Base-by-base conservation (phyloP, 495 filamentous ascomycete genomes). In the Tetracladium marchalianum region DNA sequence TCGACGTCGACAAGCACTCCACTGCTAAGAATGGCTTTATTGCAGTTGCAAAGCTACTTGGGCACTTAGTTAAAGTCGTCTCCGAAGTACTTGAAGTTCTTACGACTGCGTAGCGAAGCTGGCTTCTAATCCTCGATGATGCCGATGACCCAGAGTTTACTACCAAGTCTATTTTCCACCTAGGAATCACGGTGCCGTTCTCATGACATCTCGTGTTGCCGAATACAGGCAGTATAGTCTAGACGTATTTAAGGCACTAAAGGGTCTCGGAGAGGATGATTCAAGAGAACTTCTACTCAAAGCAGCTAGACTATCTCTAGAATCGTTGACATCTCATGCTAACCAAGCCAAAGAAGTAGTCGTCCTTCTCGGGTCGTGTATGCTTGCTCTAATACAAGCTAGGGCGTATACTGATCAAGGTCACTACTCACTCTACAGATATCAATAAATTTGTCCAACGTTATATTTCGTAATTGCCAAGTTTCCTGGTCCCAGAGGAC, bases 371-470 rank as follows among this genome's bases (percentile, higher is more conserved):
- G 62, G 60, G 4, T 67, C 44, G 31, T 40, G 67, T 10, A 60
- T 66, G 5, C 55, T 67, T 17, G 65, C 66, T 17, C 36, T 69
- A 10, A 52, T 68, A n/a, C 62, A 68, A 34, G 66, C 68, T 10
- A 65, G 62, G 1, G 59, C 53, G 18, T 55, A 62, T 18, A 65
- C 65, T 35, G 27, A 11, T 1, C 13, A 45, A 22, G 51, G 51
- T 13, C 49, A 56, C 35, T 64, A 59, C 43, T 39, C 44, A 11
- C 39, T 56, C 12, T 18, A 43, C 12, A 22, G 38, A 33, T 45
- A 49, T 53, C 19, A 22, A 46, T 40, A 36, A 49, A 16, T 35
- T 57, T 10, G 39, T 19, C 19, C 24, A n/a, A 41, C 37, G 43
- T 49, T 53, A 61, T 32, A 36, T 60, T 13, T 55, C 55, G 11